Conservation (phyloP, 176 grass and related monocot species). For the Coix lacrymajobi region DNA sequence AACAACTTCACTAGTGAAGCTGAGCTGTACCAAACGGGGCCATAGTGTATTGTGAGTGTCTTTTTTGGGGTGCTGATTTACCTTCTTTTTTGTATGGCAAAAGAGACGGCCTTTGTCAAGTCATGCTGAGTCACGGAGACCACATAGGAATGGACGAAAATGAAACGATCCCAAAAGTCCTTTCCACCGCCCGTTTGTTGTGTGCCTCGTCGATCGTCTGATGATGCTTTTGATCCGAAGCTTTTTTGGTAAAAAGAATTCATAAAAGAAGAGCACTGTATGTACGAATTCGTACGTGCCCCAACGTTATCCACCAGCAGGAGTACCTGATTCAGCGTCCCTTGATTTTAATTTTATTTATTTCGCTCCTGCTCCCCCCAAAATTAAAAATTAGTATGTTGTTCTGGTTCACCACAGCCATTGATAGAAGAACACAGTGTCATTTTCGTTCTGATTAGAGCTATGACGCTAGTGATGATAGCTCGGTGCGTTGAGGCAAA, state of each 20-base stretch:
- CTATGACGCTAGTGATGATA: too few species aligned
- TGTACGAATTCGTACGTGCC: background rate
- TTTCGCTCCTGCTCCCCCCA: too few species aligned
- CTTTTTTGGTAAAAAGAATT: background rate
- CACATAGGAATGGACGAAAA: background rate
- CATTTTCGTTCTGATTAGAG: background rate
- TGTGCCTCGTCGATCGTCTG: too few species aligned
- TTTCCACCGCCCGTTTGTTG: background rate
- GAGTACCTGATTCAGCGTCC: background rate
- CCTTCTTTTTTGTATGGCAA: background rate
- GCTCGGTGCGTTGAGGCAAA: background rate
- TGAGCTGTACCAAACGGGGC: too few species aligned
- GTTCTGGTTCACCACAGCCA: too few species aligned
- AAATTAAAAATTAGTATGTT: too few species aligned
- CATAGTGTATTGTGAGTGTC: too few species aligned
- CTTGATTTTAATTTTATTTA: too few species aligned
- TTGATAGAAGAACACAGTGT: too few species aligned
- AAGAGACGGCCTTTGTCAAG: background rate
- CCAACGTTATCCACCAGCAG: background rate
- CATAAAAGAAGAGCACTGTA: background rate
- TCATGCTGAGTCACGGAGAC: background rate
- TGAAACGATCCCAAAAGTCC: slow-evolving; percentile 1
- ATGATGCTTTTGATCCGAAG: background rate
- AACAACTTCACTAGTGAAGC: too few species aligned
- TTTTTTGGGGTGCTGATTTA: too few species aligned